phyloP scores from a whole-genome alignment of 1,139 yeast genomes.

The Diutina mesorugosa region DNA sequence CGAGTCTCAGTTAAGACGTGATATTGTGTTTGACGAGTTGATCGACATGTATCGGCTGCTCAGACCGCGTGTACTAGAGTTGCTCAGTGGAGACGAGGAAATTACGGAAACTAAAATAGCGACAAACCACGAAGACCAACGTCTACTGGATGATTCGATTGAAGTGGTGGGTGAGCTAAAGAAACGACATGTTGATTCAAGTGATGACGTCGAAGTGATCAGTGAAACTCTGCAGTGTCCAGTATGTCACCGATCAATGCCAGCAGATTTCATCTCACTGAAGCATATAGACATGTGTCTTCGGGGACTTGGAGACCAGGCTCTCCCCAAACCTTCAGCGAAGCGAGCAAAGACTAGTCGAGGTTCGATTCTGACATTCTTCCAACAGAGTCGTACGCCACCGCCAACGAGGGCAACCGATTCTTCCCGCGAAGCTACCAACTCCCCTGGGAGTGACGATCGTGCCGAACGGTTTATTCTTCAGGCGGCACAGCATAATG shows the following conservation, averaged over 20 bases:
- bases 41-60: conserved; percentile 39
- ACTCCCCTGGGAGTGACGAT: not conserved
- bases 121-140: not conserved
- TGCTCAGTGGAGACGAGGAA: not conserved
- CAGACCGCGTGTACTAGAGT: conserved; percentile 17
- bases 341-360: not conserved
- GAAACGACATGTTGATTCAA: not conserved
- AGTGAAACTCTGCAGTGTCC: not conserved
- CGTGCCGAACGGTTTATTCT: not conserved
- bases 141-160: not conserved
- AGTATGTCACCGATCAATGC: not conserved
- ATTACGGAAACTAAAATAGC: not conserved
- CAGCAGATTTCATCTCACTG: not conserved
- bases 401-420: not conserved
- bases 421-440: not conserved
- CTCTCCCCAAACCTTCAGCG: not conserved
- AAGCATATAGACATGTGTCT: not conserved
- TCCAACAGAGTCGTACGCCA: not conserved
- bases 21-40: conserved; percentile 62
- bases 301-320: not conserved
- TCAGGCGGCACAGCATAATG: not conserved
- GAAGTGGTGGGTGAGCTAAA: not conserved
- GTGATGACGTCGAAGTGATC: not conserved
- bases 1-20: conserved; percentile 60
- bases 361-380: not conserved